A percentile compares a stretch with the other conserved stretches of the same genome.
Conservation (phyloP, 1,139 yeast genomes). For the Casaregolazyma lundiana region DNA sequence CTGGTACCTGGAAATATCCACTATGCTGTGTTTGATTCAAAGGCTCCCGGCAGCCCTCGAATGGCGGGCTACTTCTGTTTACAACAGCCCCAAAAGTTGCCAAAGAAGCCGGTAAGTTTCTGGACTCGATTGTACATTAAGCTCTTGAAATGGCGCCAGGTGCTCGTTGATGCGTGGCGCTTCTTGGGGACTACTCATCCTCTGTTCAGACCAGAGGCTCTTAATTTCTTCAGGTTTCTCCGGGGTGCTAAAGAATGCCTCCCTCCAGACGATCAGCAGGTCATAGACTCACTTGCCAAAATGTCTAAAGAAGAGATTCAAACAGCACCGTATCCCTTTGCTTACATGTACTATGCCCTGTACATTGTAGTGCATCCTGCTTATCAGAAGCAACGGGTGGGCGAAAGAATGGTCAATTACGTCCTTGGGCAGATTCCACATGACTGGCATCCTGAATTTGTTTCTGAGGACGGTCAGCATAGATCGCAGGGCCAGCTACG, state of each 20-base stretch:
- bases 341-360: conserved; percentile 3
- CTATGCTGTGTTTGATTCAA: conserved; percentile 6
- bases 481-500: conserved; percentile 3
- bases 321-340: background rate
- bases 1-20: background rate
- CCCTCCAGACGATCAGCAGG: conserved; percentile 3
- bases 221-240: background rate
- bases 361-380: conserved; percentile 1
- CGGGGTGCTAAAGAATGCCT: background rate
- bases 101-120: background rate
- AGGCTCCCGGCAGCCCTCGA: background rate
- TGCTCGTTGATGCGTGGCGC: background rate
- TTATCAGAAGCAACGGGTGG: conserved; percentile 6
- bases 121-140: background rate
- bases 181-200: conserved; percentile 5
- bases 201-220: background rate
- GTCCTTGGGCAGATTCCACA: background rate
- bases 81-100: background rate
- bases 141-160: background rate
- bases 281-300: conserved; percentile 3
- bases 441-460: conserved; percentile 2
- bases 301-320: conserved; percentile 2
- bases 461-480: conserved; percentile 6
- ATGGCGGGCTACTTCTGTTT: background rate
- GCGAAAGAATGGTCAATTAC: conserved; percentile 1